Base-by-base conservation (phyloP, 1,284 basidiomycete species). In the Cryptococcus hybrid region DNA sequence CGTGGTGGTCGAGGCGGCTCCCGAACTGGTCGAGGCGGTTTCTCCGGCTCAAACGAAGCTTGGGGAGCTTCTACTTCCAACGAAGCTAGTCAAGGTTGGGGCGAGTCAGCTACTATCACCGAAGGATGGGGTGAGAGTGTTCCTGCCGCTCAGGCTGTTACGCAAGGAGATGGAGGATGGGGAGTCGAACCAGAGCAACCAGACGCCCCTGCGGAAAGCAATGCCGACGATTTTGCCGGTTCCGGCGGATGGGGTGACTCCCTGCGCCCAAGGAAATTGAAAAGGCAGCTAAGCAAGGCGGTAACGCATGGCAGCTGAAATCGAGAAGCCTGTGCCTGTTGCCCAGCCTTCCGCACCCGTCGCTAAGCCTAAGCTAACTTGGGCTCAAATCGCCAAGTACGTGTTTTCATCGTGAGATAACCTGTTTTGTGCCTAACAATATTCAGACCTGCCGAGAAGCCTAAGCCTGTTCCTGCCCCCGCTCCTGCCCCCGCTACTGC, bases 381-480 rank as follows among this genome's bases (percentile, higher is more conserved):
- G 78, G 78, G 78, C 78, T 15, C 78, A 79, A 60, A 79, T 79
- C 57, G 78, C 78, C 53, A 77, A 76, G 78, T 78, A 55, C n/a
- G 37, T 30, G 7, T 40, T 47, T 40, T 9, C 15, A 8, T 40
- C 30, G 4, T 44, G 36, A 40, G 24, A 34, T 34, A 12, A 24
- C 36, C 8, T 15, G 11, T 37, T 2, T 39, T 39, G 44, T 61
- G 42, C 48, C 37, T 15, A 24, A 5, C 39, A 24, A 7, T 51
- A 38, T 54, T 7, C 52, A 78, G 76, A 62, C 76, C 76, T 42
- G 58, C 57, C 44, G 76, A 78, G 58, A 77, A 77, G 64, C 76
- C 76, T 55, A 78, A 78, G 68, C 76, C 76, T 18, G 60, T 60
- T 3, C 86, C 57, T 86, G 87, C 59, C 85, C 90, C 58, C 84